Conservation (phyloP, 140 eudicot species). For the Senecio squalidus region DNA sequence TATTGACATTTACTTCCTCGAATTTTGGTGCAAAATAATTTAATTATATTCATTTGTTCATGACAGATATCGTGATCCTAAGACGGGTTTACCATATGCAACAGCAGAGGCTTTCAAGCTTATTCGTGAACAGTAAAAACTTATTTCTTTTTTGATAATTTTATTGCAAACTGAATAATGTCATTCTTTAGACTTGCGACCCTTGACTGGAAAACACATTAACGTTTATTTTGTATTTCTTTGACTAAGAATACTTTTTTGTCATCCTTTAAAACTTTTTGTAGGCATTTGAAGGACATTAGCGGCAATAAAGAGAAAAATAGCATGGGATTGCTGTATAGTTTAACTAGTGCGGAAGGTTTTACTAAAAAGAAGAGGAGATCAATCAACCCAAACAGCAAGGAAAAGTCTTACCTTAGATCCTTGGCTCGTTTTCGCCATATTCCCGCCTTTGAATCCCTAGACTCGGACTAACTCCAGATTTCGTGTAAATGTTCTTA, state of each 20-base stretch:
- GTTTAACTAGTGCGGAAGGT: constrained; percentile 43
- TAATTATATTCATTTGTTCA: background rate
- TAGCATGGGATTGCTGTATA: constrained; percentile 44
- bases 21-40: background rate
- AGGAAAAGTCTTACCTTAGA: constrained; percentile 29
- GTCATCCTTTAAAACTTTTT: background rate
- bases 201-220: too few species aligned
- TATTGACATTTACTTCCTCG: background rate
- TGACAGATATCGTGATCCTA: constrained; percentile 86
- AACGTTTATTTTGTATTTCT: too few species aligned
- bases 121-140: constrained; percentile 62
- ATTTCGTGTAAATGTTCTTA: background rate
- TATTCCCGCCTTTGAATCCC: constrained; percentile 33
- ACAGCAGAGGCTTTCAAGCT: constrained; percentile 85
- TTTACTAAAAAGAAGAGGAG: constrained; percentile 50
- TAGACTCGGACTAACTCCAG: constrained; percentile 39
- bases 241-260: background rate
- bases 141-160: background rate
- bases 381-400: constrained; percentile 31
- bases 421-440: constrained; percentile 39
- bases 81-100: constrained; percentile 89
- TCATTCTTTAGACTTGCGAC: too few species aligned
- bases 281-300: constrained; percentile 38
- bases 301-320: constrained; percentile 31
- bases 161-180: background rate